These are phyloP conservation scores for Penicillium lagena DNA, from an alignment of 495 filamentous ascomycete genomes.

Conservation along the genomic window DNA sequence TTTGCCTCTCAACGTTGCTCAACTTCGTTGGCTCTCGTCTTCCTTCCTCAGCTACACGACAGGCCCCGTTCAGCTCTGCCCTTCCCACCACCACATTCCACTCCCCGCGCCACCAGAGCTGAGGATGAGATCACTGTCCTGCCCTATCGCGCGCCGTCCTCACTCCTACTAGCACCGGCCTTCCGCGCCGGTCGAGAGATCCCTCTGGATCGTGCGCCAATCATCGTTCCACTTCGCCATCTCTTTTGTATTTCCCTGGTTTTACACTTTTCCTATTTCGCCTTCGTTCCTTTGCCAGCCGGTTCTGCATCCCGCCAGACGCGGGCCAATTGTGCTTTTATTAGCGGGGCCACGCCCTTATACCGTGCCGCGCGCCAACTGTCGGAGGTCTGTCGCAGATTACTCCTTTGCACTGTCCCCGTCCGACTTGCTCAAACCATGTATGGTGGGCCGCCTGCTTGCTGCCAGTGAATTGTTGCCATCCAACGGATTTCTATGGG, in stretches of 20 bases:
- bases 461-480: slow-evolving; percentile 19
- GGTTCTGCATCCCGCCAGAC: background rate
- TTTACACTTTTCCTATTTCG: background rate
- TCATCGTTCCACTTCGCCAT: background rate
- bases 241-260: background rate
- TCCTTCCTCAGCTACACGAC: slow-evolving; percentile 8
- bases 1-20: slow-evolving; percentile 6
- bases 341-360: slow-evolving; percentile 7
- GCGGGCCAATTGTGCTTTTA: slow-evolving; percentile 10
- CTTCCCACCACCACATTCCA: too few species aligned
- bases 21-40: slow-evolving; percentile 4
- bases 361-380: background rate
- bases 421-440: slow-evolving; percentile 14
- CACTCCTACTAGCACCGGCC: too few species aligned
- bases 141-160: background rate
- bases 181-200: background rate
- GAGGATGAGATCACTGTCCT: slow-evolving; percentile 19
- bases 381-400: too few species aligned
- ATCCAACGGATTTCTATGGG: slow-evolving; percentile 27
- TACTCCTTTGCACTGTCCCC: background rate
- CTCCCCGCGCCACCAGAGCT: background rate
- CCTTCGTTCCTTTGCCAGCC: background rate
- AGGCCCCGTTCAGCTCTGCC: too few species aligned
- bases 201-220: background rate
- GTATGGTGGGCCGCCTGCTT: slow-evolving; percentile 18